phyloP scores from a whole-genome alignment of 2,329 filamentous ascomycete species.

The Pestalotiopsis sp. region DNA sequence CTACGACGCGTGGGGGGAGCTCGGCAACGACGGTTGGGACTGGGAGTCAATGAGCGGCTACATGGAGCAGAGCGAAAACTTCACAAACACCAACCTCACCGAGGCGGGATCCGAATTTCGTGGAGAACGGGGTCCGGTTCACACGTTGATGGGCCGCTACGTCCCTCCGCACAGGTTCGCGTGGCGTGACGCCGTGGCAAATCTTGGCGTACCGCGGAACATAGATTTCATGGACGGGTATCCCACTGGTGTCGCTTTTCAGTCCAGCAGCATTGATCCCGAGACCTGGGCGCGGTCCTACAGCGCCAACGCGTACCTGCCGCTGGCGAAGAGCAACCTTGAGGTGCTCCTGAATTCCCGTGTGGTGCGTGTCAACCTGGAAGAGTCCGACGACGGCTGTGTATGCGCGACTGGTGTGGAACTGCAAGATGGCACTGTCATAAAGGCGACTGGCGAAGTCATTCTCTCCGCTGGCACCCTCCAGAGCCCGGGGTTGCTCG shows the following conservation, averaged over 20 bases:
- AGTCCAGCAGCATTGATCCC: constrained; percentile 50
- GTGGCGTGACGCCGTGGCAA: constrained; percentile 7
- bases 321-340: constrained; percentile 44
- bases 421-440: not conserved
- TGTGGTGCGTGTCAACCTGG: constrained; percentile 41
- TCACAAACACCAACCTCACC: constrained; percentile 24
- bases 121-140: constrained; percentile 25
- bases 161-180: constrained; percentile 1
- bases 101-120: constrained; percentile 21
- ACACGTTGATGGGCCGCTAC: constrained; percentile 9
- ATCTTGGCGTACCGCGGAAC: constrained; percentile 8
- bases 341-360: constrained; percentile 36
- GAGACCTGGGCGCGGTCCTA: constrained; percentile 52
- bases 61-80: constrained; percentile 32
- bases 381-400: constrained; percentile 16
- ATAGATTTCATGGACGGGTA: constrained; percentile 43
- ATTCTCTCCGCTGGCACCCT: constrained; percentile 46
- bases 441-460: constrained; percentile 40
- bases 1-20: constrained; percentile 36
- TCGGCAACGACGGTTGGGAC: constrained; percentile 38
- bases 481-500: constrained; percentile 39
- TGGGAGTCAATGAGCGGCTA: constrained; percentile 37
- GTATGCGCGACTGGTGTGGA: constrained; percentile 31
- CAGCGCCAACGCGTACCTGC: constrained; percentile 32
- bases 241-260: constrained; percentile 51